Evolutionary conservation across 768 basidiomycete species (phyloP).

Genomic region (Cystofilobasidium bisporidii): DNA sequence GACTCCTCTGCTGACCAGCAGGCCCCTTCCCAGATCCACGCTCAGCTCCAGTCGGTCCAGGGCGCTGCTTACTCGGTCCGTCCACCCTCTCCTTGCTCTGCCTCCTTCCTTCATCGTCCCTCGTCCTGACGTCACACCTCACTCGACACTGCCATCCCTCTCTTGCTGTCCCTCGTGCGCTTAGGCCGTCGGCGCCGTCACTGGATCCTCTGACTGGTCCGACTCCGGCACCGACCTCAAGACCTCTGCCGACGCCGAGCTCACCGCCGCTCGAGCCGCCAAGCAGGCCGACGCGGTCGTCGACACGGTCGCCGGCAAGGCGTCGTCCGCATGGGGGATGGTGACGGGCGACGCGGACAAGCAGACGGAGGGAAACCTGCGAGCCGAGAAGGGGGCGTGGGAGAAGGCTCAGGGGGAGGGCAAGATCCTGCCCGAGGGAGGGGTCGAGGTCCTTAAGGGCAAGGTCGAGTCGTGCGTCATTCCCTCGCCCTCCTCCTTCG

Average conservation of each 20-base stretch:
- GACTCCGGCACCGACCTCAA: too few relatives aligned
- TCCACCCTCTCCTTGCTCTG: background rate
- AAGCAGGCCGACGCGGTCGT: background rate
- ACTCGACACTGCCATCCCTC: background rate
- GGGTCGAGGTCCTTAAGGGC: conserved; percentile 8
- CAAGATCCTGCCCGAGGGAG: background rate
- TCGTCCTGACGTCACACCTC: background rate
- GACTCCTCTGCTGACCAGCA: background rate
- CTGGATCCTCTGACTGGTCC: too few relatives aligned
- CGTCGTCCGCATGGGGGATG: background rate
- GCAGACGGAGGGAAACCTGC: conserved; percentile 14
- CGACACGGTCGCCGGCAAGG: conserved; percentile 1
- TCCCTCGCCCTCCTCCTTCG: background rate
- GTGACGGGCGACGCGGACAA: conserved; percentile 1
- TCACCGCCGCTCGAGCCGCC: background rate
- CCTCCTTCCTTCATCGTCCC: too few relatives aligned
- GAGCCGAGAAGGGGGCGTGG: conserved; percentile 4
- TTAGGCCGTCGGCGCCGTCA: conserved; percentile 1
- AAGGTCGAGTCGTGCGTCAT: background rate
- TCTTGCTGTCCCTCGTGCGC: background rate
- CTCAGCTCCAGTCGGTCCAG: background rate
- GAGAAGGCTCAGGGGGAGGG: conserved; percentile 8
- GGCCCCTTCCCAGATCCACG: conserved; percentile 2
- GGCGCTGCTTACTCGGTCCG: background rate
- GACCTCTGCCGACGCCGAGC: background rate